phyloP scores from a whole-genome alignment of 192 early-diverging fungal genomes.

The Backusella parvicylindrica region DNA sequence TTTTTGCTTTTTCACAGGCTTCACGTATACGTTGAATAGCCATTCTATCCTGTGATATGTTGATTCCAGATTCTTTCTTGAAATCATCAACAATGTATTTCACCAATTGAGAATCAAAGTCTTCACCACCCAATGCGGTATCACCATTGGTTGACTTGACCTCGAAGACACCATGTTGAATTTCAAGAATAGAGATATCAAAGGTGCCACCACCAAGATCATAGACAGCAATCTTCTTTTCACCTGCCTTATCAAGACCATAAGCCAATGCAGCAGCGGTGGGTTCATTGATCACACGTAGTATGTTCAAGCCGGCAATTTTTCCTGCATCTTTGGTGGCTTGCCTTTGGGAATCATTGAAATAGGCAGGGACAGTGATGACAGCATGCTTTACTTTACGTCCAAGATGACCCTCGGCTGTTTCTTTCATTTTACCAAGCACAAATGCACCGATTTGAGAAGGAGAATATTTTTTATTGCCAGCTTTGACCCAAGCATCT shows the following conservation, averaged over 20 bases:
- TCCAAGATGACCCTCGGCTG: slow-evolving; percentile 80
- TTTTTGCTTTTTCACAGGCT: slow-evolving; percentile 98
- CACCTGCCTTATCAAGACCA: slow-evolving; percentile 81
- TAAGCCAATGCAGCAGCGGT: slow-evolving; percentile 94
- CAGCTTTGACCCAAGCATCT: slow-evolving; percentile 95
- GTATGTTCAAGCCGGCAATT: slow-evolving; percentile 86
- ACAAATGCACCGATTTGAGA: slow-evolving; percentile 96
- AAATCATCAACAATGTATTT: slow-evolving; percentile 79
- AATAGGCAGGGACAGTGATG: slow-evolving; percentile 98
- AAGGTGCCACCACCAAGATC: slow-evolving; percentile 99
- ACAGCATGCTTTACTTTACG: slow-evolving; percentile 88
- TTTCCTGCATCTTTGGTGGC: slow-evolving; percentile 94
- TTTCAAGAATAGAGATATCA: slow-evolving; percentile 98
- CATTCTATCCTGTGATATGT: slow-evolving; percentile 86
- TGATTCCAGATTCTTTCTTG: slow-evolving; percentile 89
- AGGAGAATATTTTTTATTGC: slow-evolving; percentile 94
- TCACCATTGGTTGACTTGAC: slow-evolving; percentile 99
- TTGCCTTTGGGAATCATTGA: slow-evolving; percentile 96
- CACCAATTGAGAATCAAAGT: slow-evolving; percentile 73
- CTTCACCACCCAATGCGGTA: slow-evolving; percentile 81
- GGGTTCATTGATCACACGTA: slow-evolving; percentile 95
- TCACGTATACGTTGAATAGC: slow-evolving; percentile 97
- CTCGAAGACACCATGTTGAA: slow-evolving; percentile 97
- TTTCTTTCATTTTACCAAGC: slow-evolving; percentile 99
- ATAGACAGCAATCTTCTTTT: slow-evolving; percentile 93